These are phyloP conservation scores for Neocatenulostroma microsporum DNA, from an alignment of 2,329 filamentous ascomycete genomes.

Conservation along the genomic window DNA sequence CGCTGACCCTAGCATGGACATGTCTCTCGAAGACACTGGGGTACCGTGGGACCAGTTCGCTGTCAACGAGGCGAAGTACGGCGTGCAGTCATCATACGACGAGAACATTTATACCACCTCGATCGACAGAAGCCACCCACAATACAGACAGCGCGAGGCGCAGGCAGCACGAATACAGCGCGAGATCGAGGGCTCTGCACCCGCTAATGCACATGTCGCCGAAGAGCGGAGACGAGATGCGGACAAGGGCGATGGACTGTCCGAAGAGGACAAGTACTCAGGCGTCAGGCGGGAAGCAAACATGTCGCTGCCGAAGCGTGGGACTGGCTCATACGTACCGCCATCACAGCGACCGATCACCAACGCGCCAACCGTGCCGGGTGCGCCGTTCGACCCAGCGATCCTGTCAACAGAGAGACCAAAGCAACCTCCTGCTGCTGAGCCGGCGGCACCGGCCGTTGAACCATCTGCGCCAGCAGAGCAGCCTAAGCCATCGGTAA, in stretches of 20 bases:
- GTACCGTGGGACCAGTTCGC: slow-evolving; percentile 86
- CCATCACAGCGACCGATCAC: slow-evolving; percentile 77
- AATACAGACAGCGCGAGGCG: slow-evolving; percentile 69
- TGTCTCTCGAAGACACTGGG: slow-evolving; percentile 51
- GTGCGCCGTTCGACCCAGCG: slow-evolving; percentile 74
- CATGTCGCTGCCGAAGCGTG: slow-evolving; percentile 55
- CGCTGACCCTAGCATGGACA: slow-evolving; percentile 48
- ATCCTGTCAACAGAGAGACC: slow-evolving; percentile 72
- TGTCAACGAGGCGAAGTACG: slow-evolving; percentile 79
- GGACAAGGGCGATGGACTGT: slow-evolving; percentile 57
- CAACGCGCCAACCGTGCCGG: slow-evolving; percentile 62
- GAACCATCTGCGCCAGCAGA: slow-evolving; percentile 16
- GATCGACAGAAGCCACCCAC: slow-evolving; percentile 76
- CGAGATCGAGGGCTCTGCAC: slow-evolving; percentile 73
- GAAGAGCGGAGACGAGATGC: slow-evolving; percentile 71
- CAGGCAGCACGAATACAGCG: slow-evolving; percentile 75
- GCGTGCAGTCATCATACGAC: slow-evolving; percentile 81
- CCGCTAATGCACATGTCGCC: slow-evolving; percentile 73
- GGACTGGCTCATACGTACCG: slow-evolving; percentile 74
- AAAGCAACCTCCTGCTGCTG: slow-evolving; percentile 22
- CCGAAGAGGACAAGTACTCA: slow-evolving; percentile 97
- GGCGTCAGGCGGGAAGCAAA: slow-evolving; percentile 63
- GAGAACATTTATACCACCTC: slow-evolving; percentile 90
- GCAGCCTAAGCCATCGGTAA: background rate
- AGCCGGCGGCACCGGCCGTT: slow-evolving; percentile 20